phyloP scores from a whole-genome alignment of 2,329 filamentous ascomycete species.

The Teratosphaeria pseudoeucalypti region DNA sequence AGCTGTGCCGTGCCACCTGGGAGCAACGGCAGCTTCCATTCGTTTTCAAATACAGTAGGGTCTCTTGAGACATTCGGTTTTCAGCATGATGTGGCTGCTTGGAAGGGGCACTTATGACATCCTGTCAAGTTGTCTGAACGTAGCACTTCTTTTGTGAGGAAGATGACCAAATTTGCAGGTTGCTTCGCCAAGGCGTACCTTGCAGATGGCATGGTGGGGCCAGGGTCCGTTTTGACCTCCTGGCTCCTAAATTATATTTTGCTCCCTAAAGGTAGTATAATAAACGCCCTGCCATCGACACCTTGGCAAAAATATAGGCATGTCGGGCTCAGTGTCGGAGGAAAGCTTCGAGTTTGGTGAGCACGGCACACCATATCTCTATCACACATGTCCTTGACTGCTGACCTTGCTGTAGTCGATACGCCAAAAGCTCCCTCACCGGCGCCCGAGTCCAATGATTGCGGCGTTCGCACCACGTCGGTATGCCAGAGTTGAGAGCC shows the following conservation, averaged over 20 bases:
- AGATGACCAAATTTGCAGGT: neutral
- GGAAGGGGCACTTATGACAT: neutral
- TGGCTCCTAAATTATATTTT: neutral
- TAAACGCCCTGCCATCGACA: neutral
- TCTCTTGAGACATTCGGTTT: neutral
- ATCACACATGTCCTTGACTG: neutral
- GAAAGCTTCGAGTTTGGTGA: slow-evolving; percentile 47
- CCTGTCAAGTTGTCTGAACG: no score
- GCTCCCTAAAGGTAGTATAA: neutral
- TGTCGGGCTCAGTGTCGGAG: slow-evolving; percentile 25
- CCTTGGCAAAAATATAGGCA: neutral
- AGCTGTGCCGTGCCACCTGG: neutral
- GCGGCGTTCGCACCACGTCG: slow-evolving; percentile 51
- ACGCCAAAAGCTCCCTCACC: slow-evolving; percentile 48
- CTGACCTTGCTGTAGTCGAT: slow-evolving; percentile 37
- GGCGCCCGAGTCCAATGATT: slow-evolving; percentile 43
- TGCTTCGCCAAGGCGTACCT: neutral
- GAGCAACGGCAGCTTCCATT: neutral
- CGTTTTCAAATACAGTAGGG: no score
- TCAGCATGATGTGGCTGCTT: neutral
- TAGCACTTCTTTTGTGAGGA: no score
- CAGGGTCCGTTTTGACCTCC: neutral
- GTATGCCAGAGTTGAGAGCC: slow-evolving; percentile 32
- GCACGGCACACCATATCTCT: neutral
- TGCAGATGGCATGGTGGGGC: neutral